Evolutionary conservation across 805 yeast genomes (phyloP).

Genomic region (Ogataea methylovora): DNA sequence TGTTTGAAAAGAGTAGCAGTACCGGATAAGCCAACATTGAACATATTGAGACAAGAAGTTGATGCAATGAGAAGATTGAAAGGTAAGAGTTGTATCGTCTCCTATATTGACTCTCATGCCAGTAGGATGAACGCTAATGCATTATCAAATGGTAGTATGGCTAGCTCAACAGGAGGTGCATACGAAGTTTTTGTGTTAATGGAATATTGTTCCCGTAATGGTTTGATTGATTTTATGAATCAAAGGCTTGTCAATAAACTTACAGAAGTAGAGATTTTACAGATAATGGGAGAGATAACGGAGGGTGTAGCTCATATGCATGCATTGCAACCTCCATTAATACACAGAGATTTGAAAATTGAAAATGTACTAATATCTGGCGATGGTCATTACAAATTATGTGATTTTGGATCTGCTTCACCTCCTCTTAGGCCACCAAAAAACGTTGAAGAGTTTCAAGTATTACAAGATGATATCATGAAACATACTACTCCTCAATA

Average conservation of each 20-base stretch:
- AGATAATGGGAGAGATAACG: slow-evolving; percentile 61
- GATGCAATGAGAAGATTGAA: slow-evolving; percentile 90
- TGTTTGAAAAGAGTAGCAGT: slow-evolving; percentile 94
- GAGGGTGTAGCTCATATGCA: slow-evolving; percentile 78
- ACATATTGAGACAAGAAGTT: slow-evolving; percentile 84
- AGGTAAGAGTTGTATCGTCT: slow-evolving; percentile 75
- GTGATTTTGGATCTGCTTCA: slow-evolving; percentile 81
- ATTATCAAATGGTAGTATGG: background rate
- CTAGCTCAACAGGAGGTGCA: slow-evolving; percentile 29
- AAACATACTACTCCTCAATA: slow-evolving; percentile 83
- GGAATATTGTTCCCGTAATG: slow-evolving; percentile 74
- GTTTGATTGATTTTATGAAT: slow-evolving; percentile 76
- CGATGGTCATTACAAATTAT: slow-evolving; percentile 54
- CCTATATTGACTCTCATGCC: slow-evolving; percentile 94
- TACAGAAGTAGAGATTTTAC: slow-evolving; percentile 59
- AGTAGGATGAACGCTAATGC: slow-evolving; percentile 42
- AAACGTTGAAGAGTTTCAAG: slow-evolving; percentile 49
- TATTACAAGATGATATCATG: slow-evolving; percentile 60
- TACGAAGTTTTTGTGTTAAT: slow-evolving; percentile 74
- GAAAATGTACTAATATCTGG: slow-evolving; percentile 68
- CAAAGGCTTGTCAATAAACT: slow-evolving; percentile 57
- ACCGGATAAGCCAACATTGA: slow-evolving; percentile 80
- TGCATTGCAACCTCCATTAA: slow-evolving; percentile 58
- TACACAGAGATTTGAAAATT: slow-evolving; percentile 77
- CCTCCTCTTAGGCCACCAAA: slow-evolving; percentile 57